phyloP scores from a whole-genome alignment of 306 rosid species.

The Acacia acuminata region DNA sequence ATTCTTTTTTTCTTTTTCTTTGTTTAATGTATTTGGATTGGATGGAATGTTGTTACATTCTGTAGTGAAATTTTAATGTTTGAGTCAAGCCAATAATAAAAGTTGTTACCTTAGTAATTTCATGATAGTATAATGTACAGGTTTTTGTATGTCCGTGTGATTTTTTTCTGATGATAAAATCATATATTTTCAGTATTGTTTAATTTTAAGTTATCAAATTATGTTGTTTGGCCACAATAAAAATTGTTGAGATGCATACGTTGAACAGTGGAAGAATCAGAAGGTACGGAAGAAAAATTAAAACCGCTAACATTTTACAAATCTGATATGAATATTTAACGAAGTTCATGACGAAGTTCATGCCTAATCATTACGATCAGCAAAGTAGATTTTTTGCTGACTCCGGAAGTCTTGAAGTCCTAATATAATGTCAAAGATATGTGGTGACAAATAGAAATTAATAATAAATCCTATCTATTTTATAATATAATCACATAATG shows the following conservation, averaged over 20 bases:
- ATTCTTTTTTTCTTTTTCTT: conserved; percentile 23
- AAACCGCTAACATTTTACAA: background rate
- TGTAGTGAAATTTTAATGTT: background rate
- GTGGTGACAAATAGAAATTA: background rate
- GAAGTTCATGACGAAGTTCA: background rate
- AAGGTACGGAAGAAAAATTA: background rate
- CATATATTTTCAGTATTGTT: too few species aligned
- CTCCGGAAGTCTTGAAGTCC: background rate
- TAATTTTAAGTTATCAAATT: background rate
- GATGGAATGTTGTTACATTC: conserved; percentile 7
- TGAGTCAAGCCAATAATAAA: background rate
- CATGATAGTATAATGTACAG: background rate
- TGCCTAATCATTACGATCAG: background rate
- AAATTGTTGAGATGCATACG: background rate
- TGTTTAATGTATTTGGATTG: background rate
- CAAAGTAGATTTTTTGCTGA: background rate
- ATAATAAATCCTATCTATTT: too few species aligned
- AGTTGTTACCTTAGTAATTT: background rate
- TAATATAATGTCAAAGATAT: background rate
- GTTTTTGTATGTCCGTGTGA: background rate
- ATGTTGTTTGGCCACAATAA: background rate
- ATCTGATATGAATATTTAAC: background rate
- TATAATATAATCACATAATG: too few species aligned
- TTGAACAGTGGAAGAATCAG: background rate
- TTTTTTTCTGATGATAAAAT: background rate